Base-by-base conservation (phyloP, 352 stramenopile species). In the Elongisporangium anandrum region DNA sequence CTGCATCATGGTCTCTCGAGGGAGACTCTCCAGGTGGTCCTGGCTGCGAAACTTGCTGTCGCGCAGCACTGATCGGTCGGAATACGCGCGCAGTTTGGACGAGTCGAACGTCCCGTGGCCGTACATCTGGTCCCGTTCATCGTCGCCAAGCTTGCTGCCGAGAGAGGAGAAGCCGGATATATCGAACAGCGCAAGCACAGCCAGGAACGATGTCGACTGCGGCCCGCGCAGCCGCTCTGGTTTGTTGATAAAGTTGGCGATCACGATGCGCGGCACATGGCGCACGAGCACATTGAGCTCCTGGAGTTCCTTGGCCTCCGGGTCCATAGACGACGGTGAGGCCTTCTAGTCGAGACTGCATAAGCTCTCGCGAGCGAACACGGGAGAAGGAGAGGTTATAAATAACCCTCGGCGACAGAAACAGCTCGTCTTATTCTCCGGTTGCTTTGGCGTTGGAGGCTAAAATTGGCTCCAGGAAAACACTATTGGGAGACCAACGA, bases 151-250 rank as follows among this genome's bases (percentile, higher is more conserved):
- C 56, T 77, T 77, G 59, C 86, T 90, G 19, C 83, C 87, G 13
- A 95, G 80, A 6, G 79, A 91, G 0, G 86, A 94, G 63, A 95
- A 96, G 4, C 87, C 88, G 13, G 81, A 92, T 34, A 95, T 92
- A 58, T 95, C 85, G 52, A 96, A 95, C 13, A 96, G 66, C 10
- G 76, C 87, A 12, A 95, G 81, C 4, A 88, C 79, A 0, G 79
- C 83, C 0, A 77, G 67, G 54, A 90, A 90, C 4, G 68, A 64
- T 17, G 50, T 61, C 26, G 68, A 74, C 64, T 81, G 75, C 4
- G 82, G 80, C 10, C 72, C 80, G 20, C 66, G 71, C 10, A 81
- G 73, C 2, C 68, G 74, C 48, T 86, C 69, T 2, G 68, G 77
- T 1, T 74, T 77, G 22, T 65, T 68, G 4, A 83, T 20, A 52